phyloP scores from a whole-genome alignment of 176 grass and related monocot genomes.

The Carex cristatella region DNA sequence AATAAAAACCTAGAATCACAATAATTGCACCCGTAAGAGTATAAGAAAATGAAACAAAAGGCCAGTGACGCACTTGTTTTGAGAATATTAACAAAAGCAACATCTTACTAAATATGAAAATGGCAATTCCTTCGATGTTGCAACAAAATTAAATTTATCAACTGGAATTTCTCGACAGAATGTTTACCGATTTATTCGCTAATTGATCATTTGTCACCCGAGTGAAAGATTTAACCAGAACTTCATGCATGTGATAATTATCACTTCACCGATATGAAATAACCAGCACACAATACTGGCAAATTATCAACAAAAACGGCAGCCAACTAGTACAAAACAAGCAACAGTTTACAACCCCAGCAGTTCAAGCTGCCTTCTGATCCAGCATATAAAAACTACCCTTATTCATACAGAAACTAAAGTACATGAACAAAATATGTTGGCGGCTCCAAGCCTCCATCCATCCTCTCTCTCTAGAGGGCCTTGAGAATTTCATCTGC shows the following conservation, averaged over 20 bases:
- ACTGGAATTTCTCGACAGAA: too few species aligned
- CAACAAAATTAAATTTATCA: too few species aligned
- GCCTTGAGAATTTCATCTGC: constrained; percentile 95
- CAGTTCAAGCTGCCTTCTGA: neutral
- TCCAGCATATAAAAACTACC: neutral
- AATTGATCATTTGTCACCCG: too few species aligned
- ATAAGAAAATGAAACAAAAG: too few species aligned
- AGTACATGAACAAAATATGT: neutral
- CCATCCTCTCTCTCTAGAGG: constrained; percentile 33
- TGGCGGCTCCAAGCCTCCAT: neutral
- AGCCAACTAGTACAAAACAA: neutral
- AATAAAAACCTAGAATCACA: too few species aligned
- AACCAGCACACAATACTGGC: neutral
- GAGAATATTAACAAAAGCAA: too few species aligned
- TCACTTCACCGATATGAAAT: neutral
- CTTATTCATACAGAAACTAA: constrained; percentile 4
- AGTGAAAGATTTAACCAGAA: neutral
- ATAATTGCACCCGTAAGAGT: too few species aligned
- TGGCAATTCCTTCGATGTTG: too few species aligned
- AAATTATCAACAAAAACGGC: neutral
- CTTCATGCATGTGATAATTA: neutral
- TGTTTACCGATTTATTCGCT: too few species aligned
- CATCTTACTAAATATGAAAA: too few species aligned
- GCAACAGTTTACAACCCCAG: neutral
- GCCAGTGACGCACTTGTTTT: too few species aligned